Conservation (phyloP, 2,329 filamentous ascomycete genomes). For the Arthroderma uncinatum region DNA sequence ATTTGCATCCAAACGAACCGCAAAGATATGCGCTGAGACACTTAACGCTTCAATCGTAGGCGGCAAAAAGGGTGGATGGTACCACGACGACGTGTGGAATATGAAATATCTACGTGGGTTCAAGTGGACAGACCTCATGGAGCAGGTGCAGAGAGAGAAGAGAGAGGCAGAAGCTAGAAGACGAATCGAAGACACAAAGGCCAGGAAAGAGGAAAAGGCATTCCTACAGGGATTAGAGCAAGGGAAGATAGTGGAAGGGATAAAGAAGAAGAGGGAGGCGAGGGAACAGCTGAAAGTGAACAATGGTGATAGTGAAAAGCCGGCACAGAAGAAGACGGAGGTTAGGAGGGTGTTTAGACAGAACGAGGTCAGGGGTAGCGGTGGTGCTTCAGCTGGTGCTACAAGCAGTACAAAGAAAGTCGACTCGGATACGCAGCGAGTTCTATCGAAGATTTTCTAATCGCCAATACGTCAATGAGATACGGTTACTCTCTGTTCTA, state of each 20-base stretch:
- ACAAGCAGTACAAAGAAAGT: slow-evolving; percentile 19
- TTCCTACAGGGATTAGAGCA: slow-evolving; percentile 34
- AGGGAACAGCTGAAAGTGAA: slow-evolving; percentile 25
- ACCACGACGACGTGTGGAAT: slow-evolving; percentile 38
- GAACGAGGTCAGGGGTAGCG: slow-evolving; percentile 27
- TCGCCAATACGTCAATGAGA: background rate
- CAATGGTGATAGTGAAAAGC: slow-evolving; percentile 11
- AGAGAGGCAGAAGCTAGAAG: slow-evolving; percentile 32
- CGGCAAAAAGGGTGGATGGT: slow-evolving; percentile 36
- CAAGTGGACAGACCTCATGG: slow-evolving; percentile 37
- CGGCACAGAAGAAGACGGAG: slow-evolving; percentile 14
- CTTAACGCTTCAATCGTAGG: slow-evolving; percentile 36
- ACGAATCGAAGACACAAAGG: slow-evolving; percentile 33
- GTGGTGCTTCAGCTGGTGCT: slow-evolving; percentile 4
- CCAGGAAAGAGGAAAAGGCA: slow-evolving; percentile 35
- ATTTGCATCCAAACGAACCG: slow-evolving; percentile 36
- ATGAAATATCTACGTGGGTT: slow-evolving; percentile 37
- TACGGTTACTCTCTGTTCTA: background rate
- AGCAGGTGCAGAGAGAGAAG: slow-evolving; percentile 34
- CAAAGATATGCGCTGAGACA: slow-evolving; percentile 36
- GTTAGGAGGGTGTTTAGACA: slow-evolving; percentile 32
- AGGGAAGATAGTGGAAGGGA: slow-evolving; percentile 33
- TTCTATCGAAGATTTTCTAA: slow-evolving; percentile 38
- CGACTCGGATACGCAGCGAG: slow-evolving; percentile 31
- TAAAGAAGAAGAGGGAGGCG: slow-evolving; percentile 35